Percentiles rank a stretch among this genome's conserved stretches.
Evolutionary conservation across 495 filamentous ascomycete species (phyloP).

Genomic region (Articulospora tetracladia): DNA sequence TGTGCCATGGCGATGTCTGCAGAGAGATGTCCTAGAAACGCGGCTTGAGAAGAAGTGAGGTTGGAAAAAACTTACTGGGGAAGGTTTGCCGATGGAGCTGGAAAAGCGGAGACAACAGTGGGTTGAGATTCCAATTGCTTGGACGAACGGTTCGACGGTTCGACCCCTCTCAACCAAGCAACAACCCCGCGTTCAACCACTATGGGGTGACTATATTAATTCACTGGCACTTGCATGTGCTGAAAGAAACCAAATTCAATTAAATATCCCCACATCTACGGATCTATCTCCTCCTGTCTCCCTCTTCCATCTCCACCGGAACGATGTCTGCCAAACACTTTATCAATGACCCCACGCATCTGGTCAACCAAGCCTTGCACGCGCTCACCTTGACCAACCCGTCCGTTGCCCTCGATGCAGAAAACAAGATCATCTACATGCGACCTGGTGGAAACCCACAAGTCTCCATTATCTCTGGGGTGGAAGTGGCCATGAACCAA

Average conservation of each 20-base stretch:
- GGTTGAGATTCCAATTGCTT: neutral
- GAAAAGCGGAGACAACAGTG: too few relatives aligned
- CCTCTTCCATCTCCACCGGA: neutral
- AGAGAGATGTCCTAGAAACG: neutral
- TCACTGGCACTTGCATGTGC: neutral
- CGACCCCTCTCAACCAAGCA: neutral
- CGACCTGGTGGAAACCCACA: slow-evolving; percentile 45
- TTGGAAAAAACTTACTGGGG: neutral
- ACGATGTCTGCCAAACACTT: slow-evolving; percentile 78
- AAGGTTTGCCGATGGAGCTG: slow-evolving; percentile 13
- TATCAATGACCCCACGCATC: slow-evolving; percentile 76
- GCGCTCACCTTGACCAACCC: slow-evolving; percentile 83
- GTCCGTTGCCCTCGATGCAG: slow-evolving; percentile 68
- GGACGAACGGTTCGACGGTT: neutral
- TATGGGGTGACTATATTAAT: slow-evolving; percentile 1
- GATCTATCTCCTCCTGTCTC: neutral
- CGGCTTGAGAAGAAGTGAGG: slow-evolving; percentile 5
- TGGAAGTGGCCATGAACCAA: slow-evolving; percentile 90
- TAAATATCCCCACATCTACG: neutral
- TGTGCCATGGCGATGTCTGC: slow-evolving; percentile 21
- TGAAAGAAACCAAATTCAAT: neutral
- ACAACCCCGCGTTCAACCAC: neutral
- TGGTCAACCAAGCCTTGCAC: slow-evolving; percentile 75
- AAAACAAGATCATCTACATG: slow-evolving; percentile 84
- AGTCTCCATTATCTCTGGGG: slow-evolving; percentile 88